phyloP scores from a whole-genome alignment of 2,329 filamentous ascomycete species.

The Thermomyces lanuginosus region DNA sequence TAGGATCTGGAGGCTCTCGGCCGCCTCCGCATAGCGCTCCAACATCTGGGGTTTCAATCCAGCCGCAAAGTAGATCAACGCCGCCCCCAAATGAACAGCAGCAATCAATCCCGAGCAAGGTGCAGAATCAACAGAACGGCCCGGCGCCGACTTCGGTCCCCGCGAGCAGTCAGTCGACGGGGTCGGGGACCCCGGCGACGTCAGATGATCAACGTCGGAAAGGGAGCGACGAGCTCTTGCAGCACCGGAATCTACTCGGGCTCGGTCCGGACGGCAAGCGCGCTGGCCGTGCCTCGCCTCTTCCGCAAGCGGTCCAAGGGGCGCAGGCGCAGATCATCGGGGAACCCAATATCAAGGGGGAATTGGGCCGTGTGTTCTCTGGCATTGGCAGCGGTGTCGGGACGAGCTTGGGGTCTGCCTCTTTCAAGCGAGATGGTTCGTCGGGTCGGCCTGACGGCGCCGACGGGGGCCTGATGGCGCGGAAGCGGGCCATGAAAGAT shows the following conservation, averaged over 20 bases:
- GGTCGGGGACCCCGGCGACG: constrained; percentile 12
- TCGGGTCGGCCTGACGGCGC: constrained; percentile 23
- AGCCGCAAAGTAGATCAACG: constrained; percentile 18
- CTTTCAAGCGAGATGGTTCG: constrained; percentile 35
- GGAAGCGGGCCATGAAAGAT: constrained; percentile 55
- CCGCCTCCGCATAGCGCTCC: constrained; percentile 3
- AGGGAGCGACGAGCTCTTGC: constrained; percentile 39
- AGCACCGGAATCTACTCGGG: constrained; percentile 53
- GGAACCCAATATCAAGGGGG: constrained; percentile 82
- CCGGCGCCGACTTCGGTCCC: constrained; percentile 20
- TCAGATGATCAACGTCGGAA: constrained; percentile 27
- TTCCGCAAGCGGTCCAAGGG: constrained; percentile 87
- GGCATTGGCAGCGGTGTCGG: constrained; percentile 65
- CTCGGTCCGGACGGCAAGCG: constrained; percentile 59
- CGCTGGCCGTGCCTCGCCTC: constrained; percentile 67
- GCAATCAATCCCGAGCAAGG: too few species aligned
- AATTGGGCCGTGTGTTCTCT: constrained; percentile 87
- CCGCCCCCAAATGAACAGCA: constrained; percentile 20
- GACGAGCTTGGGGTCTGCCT: constrained; percentile 34
- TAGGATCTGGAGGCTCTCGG: constrained; percentile 21
- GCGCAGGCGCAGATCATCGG: constrained; percentile 66
- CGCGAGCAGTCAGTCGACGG: constrained; percentile 13
- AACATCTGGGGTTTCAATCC: constrained; percentile 16
- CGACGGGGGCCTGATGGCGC: constrained; percentile 37
- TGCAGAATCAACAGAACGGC: too few species aligned